phyloP scores from a whole-genome alignment of 2,329 filamentous ascomycete genomes.

The Diplodia scrobiculata region DNA sequence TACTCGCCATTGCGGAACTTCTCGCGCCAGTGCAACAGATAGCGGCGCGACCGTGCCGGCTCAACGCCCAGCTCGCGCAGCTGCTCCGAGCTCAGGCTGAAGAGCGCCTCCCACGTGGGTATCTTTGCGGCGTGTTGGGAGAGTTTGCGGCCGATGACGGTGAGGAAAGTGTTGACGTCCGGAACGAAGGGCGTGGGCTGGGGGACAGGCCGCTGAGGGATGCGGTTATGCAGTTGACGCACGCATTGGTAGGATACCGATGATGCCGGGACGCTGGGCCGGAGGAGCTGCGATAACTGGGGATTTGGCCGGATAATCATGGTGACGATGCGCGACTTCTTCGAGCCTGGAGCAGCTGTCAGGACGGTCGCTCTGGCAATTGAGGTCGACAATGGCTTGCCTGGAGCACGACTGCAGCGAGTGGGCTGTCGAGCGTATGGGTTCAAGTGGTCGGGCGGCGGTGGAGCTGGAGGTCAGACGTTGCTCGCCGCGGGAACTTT shows the following conservation, averaged over 20 bases:
- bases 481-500: constrained; percentile 28
- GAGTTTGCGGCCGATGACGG: constrained; percentile 84
- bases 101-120: constrained; percentile 85
- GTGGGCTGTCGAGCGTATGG: neutral
- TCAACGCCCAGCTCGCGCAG: constrained; percentile 84
- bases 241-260: constrained; percentile 32
- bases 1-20: constrained; percentile 76
- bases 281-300: constrained; percentile 21
- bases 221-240: constrained; percentile 46
- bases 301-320: constrained; percentile 41
- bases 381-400: neutral
- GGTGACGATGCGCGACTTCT: constrained; percentile 29
- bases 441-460: constrained; percentile 1
- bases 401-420: neutral
- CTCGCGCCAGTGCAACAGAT: constrained; percentile 85
- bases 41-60: constrained; percentile 76
- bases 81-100: constrained; percentile 75
- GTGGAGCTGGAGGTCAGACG: constrained; percentile 24
- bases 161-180: constrained; percentile 82
- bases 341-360: neutral
- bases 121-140: constrained; percentile 83
- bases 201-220: constrained; percentile 57
- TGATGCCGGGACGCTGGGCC: constrained; percentile 11
- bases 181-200: constrained; percentile 81
- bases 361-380: neutral